phyloP scores from a whole-genome alignment of 352 stramenopile genomes.

The Phytophthora idaei region DNA sequence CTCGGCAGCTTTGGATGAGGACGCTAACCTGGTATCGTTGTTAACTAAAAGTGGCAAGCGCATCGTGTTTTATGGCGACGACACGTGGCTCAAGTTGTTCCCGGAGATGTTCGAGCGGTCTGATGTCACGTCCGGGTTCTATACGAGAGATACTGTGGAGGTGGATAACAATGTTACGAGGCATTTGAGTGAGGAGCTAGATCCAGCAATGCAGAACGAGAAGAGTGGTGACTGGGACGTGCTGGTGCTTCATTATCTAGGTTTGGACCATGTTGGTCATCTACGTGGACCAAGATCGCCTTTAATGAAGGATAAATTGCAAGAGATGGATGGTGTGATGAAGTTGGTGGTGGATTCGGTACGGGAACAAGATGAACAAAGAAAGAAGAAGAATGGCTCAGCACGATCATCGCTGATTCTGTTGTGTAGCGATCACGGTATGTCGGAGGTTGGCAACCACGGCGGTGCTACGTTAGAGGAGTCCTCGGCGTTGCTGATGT shows the following conservation, averaged over 20 bases:
- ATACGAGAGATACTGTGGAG: slow-evolving; percentile 86
- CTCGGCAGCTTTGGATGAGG: slow-evolving; percentile 67
- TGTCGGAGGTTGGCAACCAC: slow-evolving; percentile 90
- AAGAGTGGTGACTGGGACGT: slow-evolving; percentile 86
- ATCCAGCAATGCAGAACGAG: slow-evolving; percentile 63
- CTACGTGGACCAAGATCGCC: slow-evolving; percentile 75
- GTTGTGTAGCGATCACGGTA: slow-evolving; percentile 88
- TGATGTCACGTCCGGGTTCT: slow-evolving; percentile 88
- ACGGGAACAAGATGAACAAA: slow-evolving; percentile 51
- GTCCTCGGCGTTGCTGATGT: slow-evolving; percentile 81
- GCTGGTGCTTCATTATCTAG: slow-evolving; percentile 88
- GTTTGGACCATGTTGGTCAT: slow-evolving; percentile 88
- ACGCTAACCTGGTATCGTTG: slow-evolving; percentile 76
- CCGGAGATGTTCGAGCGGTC: slow-evolving; percentile 68
- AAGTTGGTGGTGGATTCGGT: slow-evolving; percentile 66
- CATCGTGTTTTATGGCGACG: slow-evolving; percentile 90
- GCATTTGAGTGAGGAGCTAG: slow-evolving; percentile 84
- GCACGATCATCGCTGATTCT: slow-evolving; percentile 68
- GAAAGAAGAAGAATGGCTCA: slow-evolving; percentile 25
- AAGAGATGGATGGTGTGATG: slow-evolving; percentile 85
- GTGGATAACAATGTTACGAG: slow-evolving; percentile 89
- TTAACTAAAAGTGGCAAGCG: slow-evolving; percentile 51
- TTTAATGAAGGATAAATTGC: slow-evolving; percentile 81
- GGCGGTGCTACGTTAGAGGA: slow-evolving; percentile 86
- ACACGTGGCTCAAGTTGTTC: slow-evolving; percentile 92